Evolutionary conservation across 371 early-diverging fungal genomes (phyloP).

Genomic region (Quaeritorhiza haematococci): DNA sequence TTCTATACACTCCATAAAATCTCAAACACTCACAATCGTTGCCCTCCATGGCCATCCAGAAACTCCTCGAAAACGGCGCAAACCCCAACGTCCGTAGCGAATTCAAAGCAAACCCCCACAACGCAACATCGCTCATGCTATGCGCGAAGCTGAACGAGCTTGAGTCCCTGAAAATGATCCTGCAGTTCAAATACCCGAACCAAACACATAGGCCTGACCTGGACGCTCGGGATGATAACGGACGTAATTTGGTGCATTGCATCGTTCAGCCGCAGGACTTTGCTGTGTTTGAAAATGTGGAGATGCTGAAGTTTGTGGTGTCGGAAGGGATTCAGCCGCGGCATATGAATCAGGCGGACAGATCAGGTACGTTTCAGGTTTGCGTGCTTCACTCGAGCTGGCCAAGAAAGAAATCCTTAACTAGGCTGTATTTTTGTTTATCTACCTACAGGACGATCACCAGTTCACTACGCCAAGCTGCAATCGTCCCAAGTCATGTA

Average conservation of each 20-base stretch:
- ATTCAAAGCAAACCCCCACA: constrained; percentile 12
- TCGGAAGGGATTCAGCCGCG: constrained; percentile 8
- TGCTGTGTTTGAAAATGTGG: constrained; percentile 36
- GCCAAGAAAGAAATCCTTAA: too few relatives aligned
- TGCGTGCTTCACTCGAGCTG: too few relatives aligned
- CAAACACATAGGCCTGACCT: constrained; percentile 12
- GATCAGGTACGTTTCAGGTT: too few relatives aligned
- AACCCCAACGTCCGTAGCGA: constrained; percentile 36
- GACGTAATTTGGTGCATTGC: constrained; percentile 35
- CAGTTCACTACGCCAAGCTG: constrained; percentile 17
- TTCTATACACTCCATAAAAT: too few relatives aligned
- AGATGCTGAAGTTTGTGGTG: constrained; percentile 26
- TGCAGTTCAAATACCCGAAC: too few relatives aligned
- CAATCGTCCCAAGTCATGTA: constrained; percentile 3
- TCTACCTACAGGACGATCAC: too few relatives aligned
- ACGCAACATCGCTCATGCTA: constrained; percentile 38
- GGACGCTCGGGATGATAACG: constrained; percentile 31
- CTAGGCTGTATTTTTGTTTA: too few relatives aligned
- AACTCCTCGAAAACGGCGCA: constrained; percentile 35
- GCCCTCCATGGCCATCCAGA: too few relatives aligned
- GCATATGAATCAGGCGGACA: constrained; percentile 12
- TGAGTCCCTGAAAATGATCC: constrained; percentile 12
- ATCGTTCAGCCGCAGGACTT: constrained; percentile 17
- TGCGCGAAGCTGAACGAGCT: constrained; percentile 35
- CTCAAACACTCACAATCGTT: too few relatives aligned